phyloP scores from a whole-genome alignment of 495 filamentous ascomycete species.

The Penicillium antarcticum region DNA sequence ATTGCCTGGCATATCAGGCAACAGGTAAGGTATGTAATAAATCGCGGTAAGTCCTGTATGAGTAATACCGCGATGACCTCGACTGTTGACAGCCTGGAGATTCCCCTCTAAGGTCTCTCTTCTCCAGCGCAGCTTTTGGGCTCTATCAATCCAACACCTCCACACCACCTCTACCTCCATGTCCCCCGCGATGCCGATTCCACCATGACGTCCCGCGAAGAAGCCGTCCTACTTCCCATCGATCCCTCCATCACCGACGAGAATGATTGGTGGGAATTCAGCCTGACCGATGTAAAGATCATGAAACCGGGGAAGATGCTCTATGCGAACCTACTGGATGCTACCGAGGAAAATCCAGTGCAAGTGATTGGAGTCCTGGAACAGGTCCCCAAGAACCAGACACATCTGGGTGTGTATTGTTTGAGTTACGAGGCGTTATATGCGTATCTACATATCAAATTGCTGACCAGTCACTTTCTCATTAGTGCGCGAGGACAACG shows the following conservation, averaged over 20 bases:
- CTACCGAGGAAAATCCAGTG: slow-evolving; percentile 50
- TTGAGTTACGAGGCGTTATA: slow-evolving; percentile 14
- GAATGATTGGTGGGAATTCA: slow-evolving; percentile 60
- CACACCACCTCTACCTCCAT: background rate
- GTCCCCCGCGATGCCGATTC: slow-evolving; percentile 29
- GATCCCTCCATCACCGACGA: slow-evolving; percentile 51
- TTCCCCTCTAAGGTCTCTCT: slow-evolving; percentile 9
- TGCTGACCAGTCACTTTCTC: slow-evolving; percentile 21
- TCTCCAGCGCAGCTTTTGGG: background rate
- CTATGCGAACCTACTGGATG: slow-evolving; percentile 51
- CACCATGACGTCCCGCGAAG: slow-evolving; percentile 52
- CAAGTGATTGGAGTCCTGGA: slow-evolving; percentile 53
- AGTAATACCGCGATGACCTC: slow-evolving; percentile 18
- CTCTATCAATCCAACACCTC: background rate
- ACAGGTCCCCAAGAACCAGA: slow-evolving; percentile 42
- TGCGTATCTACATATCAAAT: slow-evolving; percentile 7
- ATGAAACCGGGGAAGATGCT: slow-evolving; percentile 46
- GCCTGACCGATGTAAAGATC: slow-evolving; percentile 51
- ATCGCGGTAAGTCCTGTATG: slow-evolving; percentile 11
- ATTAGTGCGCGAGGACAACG: slow-evolving; percentile 44
- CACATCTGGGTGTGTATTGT: slow-evolving; percentile 34
- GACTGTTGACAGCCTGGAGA: slow-evolving; percentile 13
- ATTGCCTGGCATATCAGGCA: background rate
- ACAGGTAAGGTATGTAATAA: slow-evolving; percentile 6
- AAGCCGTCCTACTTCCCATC: slow-evolving; percentile 51